A percentile compares a stretch with the other conserved stretches of the same genome.
phyloP scores from a whole-genome alignment of 768 basidiomycete genomes.

The Lyophyllum decastes region DNA sequence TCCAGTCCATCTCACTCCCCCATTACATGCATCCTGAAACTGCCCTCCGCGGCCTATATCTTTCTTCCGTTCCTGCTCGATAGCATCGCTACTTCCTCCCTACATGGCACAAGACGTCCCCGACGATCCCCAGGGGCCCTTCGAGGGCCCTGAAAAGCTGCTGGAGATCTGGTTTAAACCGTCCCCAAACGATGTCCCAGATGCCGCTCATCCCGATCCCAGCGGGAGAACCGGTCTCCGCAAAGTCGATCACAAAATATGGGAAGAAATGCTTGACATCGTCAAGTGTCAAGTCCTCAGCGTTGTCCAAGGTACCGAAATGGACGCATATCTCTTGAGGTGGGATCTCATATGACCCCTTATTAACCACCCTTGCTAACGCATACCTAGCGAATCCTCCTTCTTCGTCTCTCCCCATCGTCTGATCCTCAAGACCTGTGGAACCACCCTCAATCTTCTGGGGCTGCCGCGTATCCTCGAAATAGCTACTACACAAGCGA shows the following conservation, averaged over 20 bases:
- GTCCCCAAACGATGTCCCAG: constrained; percentile 60
- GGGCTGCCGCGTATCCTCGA: constrained; percentile 94
- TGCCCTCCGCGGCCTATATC: constrained; percentile 25
- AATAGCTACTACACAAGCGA: constrained; percentile 76
- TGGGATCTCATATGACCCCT: constrained; percentile 36
- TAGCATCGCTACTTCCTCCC: constrained; percentile 40
- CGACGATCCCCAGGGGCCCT: constrained; percentile 52
- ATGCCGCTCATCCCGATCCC: constrained; percentile 30
- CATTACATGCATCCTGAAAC: constrained; percentile 46
- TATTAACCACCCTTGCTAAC: constrained; percentile 12
- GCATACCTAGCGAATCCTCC: constrained; percentile 84
- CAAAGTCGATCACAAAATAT: constrained; percentile 69
- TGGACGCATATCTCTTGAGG: constrained; percentile 97
- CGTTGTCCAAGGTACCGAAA: constrained; percentile 83
- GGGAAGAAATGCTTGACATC: constrained; percentile 97
- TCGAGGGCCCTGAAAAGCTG: constrained; percentile 94
- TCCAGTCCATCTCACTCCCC: constrained; percentile 13
- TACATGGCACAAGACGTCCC: constrained; percentile 33
- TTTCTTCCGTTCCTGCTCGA: constrained; percentile 44
- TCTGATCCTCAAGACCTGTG: constrained; percentile 97
- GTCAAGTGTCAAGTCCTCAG: constrained; percentile 97
- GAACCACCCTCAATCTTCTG: constrained; percentile 95
- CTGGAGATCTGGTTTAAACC: constrained; percentile 98
- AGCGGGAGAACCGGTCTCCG: constrained; percentile 71
- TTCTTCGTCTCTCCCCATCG: constrained; percentile 94